Percentiles rank a stretch among this genome's conserved stretches.
Conservation (phyloP, 2,329 filamentous ascomycete species). For the Ophiostoma ips region DNA sequence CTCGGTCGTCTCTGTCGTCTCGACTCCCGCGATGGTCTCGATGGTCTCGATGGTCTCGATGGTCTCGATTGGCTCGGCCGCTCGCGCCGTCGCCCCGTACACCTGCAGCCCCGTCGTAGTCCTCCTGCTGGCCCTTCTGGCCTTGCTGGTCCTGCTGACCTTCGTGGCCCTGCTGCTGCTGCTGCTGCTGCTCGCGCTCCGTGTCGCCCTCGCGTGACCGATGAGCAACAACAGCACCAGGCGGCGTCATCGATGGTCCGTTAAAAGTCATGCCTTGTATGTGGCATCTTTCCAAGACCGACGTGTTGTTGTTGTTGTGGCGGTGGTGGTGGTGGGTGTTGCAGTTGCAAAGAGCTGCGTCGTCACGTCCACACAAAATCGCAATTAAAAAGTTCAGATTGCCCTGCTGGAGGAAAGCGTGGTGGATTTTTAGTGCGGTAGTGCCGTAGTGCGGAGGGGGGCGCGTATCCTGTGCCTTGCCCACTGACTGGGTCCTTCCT, state of each 20-base stretch:
- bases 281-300: slow-evolving; percentile 21
- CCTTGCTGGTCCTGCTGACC: slow-evolving; percentile 11
- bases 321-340: slow-evolving; percentile 19
- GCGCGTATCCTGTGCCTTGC: too few species aligned
- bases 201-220: slow-evolving; percentile 13
- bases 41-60: not conserved
- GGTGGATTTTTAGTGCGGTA: too few species aligned
- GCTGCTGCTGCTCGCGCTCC: slow-evolving; percentile 15
- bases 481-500: too few species aligned
- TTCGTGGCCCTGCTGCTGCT: slow-evolving; percentile 6
- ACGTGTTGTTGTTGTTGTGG: slow-evolving; percentile 14
- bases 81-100: not conserved
- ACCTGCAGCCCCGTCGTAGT: not conserved
- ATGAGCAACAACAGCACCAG: slow-evolving; percentile 18
- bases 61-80: not conserved
- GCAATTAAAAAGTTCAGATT: too few species aligned
- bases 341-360: too few species aligned
- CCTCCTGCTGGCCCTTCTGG: not conserved
- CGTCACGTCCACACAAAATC: slow-evolving; percentile 25
- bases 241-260: slow-evolving; percentile 15
- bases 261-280: slow-evolving; percentile 23
- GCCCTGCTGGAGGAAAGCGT: too few species aligned
- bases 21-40: not conserved
- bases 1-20: not conserved
- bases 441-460: too few species aligned